Evolutionary conservation across 139 green algal species (phyloP), one percentile per base, ranked within the genome.

Genomic region (Microglena sp.): DNA sequence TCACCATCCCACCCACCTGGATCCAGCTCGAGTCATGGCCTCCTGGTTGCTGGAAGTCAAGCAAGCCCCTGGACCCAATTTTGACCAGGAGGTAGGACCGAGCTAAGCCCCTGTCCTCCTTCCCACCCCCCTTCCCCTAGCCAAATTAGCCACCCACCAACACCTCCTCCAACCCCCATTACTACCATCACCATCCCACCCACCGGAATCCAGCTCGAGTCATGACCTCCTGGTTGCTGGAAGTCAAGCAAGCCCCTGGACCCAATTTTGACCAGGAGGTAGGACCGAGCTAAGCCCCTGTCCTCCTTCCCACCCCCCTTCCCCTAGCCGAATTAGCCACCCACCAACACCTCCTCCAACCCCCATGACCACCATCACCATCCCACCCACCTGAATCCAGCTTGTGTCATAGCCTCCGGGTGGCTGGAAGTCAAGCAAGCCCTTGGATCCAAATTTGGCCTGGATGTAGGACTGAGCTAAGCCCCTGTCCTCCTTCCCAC

Each of bases 21-120:
- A 75, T 40, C 82, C 84, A 92, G 6, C 71, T 70, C 26, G 87
- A 93, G 79, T 93, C 87, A 18, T 78, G 32, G 24, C 87, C 87
- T 3, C 75, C 77, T 30, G 75, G 67, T 8, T 73, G 28, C 46
- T 88, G 75, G 70, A 94, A 88, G 75, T 94, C 87, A 36, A 94
- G 69, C 1, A 62, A 29, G 0, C 76, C 87, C 28, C 65, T 50
- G 50, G 79, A 75, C 46, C 75, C 65, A 29, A 78, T 71, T 64
- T 83, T 86, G 11, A 93, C 76, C 29, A 72, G 63, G n/a, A n/a
- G n/a, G n/a, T n/a, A n/a, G n/a, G n/a, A n/a, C n/a, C n/a, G n/a
- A n/a, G n/a, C n/a, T n/a, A n/a, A n/a, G n/a, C n/a, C n/a, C n/a
- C n/a, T n/a, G n/a, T n/a, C n/a, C n/a, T n/a, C n/a, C n/a, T n/a